Evolutionary conservation across 139 green algal genomes (phyloP), one percentile per base, ranked within the genome.

Genomic region (Tetratostichococcus sp.): DNA sequence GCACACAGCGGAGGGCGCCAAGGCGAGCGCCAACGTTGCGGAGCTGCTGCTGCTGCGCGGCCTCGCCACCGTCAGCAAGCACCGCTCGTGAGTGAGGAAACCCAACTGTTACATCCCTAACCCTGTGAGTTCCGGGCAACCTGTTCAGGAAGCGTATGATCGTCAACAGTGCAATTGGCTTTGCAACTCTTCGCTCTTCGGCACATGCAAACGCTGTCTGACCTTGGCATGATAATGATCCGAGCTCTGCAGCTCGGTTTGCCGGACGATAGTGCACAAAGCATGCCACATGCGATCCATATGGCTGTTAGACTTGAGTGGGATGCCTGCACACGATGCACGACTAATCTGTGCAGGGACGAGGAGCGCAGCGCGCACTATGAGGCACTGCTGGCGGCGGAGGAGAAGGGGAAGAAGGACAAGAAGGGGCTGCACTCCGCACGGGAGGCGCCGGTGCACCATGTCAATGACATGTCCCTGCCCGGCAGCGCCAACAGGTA

Each of bases 281-380:
- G n/a, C n/a, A n/a, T n/a, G n/a, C n/a, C n/a, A n/a, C n/a, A n/a
- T n/a, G n/a, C n/a, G n/a, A n/a, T n/a, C n/a, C n/a, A n/a, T n/a
- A n/a, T n/a, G n/a, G n/a, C n/a, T n/a, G n/a, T n/a, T n/a, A n/a
- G n/a, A n/a, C n/a, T n/a, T n/a, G n/a, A n/a, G n/a, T n/a, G n/a
- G n/a, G n/a, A n/a, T n/a, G n/a, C n/a, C 39, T 50, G 39, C 39
- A 50, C 39, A 50, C 39, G n/a, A n/a, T n/a, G n/a, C n/a, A n/a
- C n/a, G n/a, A n/a, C 8, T 50, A 14, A 50, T 50, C 39, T 8
- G 39, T 50, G 35, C 31, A 80, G 57, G 39, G 78, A 81, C 19
- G 86, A 95, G 77, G 94, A 97, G 83, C 88, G 93, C 71, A 91
- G 83, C 58, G 70, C 73, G 43, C 86, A 97, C 77, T 99, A 97